Evolutionary conservation across 1,139 yeast genomes (phyloP), one percentile per base, ranked within the genome.

Genomic region (Hansenula lynferdii): DNA sequence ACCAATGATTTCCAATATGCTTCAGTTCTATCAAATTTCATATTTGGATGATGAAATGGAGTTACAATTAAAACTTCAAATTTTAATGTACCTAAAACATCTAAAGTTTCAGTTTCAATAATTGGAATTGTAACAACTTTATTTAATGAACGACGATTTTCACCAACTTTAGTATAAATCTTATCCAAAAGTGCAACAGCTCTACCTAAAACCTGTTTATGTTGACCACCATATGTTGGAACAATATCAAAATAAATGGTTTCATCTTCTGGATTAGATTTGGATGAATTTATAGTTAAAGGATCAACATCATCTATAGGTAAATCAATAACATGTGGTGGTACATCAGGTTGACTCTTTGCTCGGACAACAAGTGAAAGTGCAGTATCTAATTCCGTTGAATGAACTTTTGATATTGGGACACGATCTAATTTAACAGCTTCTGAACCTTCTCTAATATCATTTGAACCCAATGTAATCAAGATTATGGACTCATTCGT

Each of bases 1-100:
- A 84, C 90, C 44, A 87, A 67, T 28, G 92, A 87, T 57, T 85
- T 86, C 97, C 97, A 92, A 61, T 89, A 90, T 1, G 95, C 84
- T 40, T 86, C 85, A 2, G 90, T 77, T 53, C 85, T 73, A 34
- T 75, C 77, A 19, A 85, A 64, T 8, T 75, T 74, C 80, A 85
- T 77, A 25, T 77, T 72, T 9, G 82, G 78, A 57, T 90, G 96
- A 28, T 58, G 59, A 56, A 90, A 90, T 1, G 97, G 81, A 8
- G 74, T 78, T 6, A 86, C 83, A 36, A 82, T 65, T 57, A 85
- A 61, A 44, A 80, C 76, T 52, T 89, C 96, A 59, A 90, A 90
- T 42, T 78, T 73, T 28, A 92, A 68, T 3, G 75, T 69, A 6
- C 97, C 98, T 51, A 90, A 65, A 6, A 86, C 75, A 43, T 85